Conservation (phyloP, 2,329 filamentous ascomycete species). For the Emergomyces orientalis region DNA sequence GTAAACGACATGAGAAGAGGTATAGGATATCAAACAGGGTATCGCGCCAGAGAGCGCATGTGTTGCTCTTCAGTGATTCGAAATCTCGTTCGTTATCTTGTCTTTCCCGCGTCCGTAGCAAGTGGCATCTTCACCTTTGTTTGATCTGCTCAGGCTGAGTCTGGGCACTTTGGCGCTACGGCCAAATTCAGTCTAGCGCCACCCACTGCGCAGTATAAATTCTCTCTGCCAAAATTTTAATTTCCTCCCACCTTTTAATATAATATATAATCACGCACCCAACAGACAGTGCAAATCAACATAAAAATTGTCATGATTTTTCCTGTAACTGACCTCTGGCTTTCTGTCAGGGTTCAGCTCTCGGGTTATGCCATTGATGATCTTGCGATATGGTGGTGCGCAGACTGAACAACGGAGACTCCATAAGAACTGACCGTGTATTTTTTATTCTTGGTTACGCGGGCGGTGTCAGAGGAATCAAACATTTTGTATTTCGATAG, state of each 20-base stretch:
- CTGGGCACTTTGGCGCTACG: neutral
- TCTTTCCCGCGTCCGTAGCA: neutral
- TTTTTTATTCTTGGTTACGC: slow-evolving; percentile 50
- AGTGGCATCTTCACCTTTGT: neutral
- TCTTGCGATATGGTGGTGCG: slow-evolving; percentile 54
- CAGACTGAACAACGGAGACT: slow-evolving; percentile 47
- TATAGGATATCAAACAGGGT: neutral
- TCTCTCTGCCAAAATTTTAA: slow-evolving; percentile 15
- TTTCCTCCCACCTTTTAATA: slow-evolving; percentile 31
- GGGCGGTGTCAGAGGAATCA: slow-evolving; percentile 78
- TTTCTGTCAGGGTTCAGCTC: slow-evolving; percentile 58
- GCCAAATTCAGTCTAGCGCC: slow-evolving; percentile 14
- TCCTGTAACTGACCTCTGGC: slow-evolving; percentile 44
- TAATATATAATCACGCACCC: slow-evolving; percentile 53
- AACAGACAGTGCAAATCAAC: slow-evolving; percentile 82
- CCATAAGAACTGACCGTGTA: slow-evolving; percentile 67
- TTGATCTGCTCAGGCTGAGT: neutral
- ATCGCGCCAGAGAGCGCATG: neutral
- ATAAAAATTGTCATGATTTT: slow-evolving; percentile 34
- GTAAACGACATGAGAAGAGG: neutral
- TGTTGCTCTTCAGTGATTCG: neutral
- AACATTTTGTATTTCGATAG: slow-evolving; percentile 43
- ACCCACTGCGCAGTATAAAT: slow-evolving; percentile 17
- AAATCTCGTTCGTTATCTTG: neutral
- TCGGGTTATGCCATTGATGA: slow-evolving; percentile 52